Conservation (phyloP, 768 basidiomycete species). For the Hypholoma fasciculare region DNA sequence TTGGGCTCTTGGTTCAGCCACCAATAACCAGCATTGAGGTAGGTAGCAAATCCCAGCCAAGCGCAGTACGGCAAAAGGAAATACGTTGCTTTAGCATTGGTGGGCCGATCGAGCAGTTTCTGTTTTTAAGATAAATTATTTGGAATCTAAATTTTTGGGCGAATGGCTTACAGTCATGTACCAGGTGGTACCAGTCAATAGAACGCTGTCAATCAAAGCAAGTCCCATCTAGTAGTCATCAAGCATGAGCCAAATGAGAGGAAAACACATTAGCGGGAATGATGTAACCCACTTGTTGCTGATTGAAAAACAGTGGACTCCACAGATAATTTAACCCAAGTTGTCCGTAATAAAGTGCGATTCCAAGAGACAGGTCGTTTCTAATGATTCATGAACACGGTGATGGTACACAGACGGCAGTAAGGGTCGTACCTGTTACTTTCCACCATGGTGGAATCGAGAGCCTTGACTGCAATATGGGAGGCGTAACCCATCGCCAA, state of each 20-base stretch:
- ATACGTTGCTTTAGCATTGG: slow-evolving; percentile 48
- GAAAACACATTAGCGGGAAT: background rate
- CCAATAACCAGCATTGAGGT: slow-evolving; percentile 68
- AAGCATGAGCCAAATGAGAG: background rate
- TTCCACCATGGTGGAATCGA: slow-evolving; percentile 44
- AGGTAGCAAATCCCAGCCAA: slow-evolving; percentile 67
- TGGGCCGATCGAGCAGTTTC: slow-evolving; percentile 51
- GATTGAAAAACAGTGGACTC: slow-evolving; percentile 66
- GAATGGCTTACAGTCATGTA: slow-evolving; percentile 53
- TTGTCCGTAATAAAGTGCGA: slow-evolving; percentile 63
- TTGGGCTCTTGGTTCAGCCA: slow-evolving; percentile 42
- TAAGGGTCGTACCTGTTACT: slow-evolving; percentile 36
- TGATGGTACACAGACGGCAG: background rate
- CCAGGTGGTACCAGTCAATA: slow-evolving; percentile 52
- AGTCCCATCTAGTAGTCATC: slow-evolving; percentile 42
- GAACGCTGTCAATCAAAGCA: slow-evolving; percentile 54
- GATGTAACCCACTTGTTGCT: slow-evolving; percentile 36
- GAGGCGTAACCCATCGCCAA: slow-evolving; percentile 67
- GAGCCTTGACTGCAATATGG: slow-evolving; percentile 54
- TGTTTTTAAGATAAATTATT: slow-evolving; percentile 16
- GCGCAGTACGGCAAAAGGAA: slow-evolving; percentile 65
- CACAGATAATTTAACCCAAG: slow-evolving; percentile 58
- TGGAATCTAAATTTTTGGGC: background rate
- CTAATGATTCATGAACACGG: slow-evolving; percentile 20
- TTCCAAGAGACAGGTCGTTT: slow-evolving; percentile 41